Base-by-base conservation (phyloP, 1,284 basidiomycete species). In the Earliella scabrosa region DNA sequence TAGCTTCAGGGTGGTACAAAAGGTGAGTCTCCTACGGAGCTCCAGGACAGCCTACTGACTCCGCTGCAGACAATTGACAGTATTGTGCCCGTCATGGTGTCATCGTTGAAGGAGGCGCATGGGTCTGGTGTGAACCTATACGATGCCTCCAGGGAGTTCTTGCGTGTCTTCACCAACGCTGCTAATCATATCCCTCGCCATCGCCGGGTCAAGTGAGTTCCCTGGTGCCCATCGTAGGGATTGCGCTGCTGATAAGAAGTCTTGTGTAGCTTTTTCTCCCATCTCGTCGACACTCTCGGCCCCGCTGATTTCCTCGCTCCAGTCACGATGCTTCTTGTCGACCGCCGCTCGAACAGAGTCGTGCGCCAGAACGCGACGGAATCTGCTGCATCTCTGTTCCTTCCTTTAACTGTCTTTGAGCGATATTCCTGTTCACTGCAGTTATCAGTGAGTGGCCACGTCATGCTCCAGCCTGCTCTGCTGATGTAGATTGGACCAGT, bases 1-100 rank as follows among this genome's bases (percentile, higher is more conserved):
- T 75, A 97, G 92, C 69, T 96, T 98, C 77, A 86, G 88, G 27
- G 95, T 99, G 4, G 93, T 99, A 11, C 95, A 98, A 70, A 93
- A 92, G 82, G 93, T 92, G 51, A 57, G 68, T 23, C 32, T 6
- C 0, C 39, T 27, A 38, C 29, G 13, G 46, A 26, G 13, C n/a
- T 20, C 23, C 6, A 27, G 4, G 9, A 18, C n/a, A 38, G 10
- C 1, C 18, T 8, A 46, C 60, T 50, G 52, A 54, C 34, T 8
- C 6, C 39, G n/a, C 26, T 44, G 2, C 61, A 94, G 91, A 98
- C 96, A 1, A 86, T 98, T 52, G 90, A 95, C 61, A 91, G 85
- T 67, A 96, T 98, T 54, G 90, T 98, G 1, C 97, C 97, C 0
- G 92, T 97, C 34, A 92, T 98, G 85, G 88, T 90, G 16, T 79